Conservation (phyloP, 2,329 filamentous ascomycete species). For the Ophiostoma australiae region DNA sequence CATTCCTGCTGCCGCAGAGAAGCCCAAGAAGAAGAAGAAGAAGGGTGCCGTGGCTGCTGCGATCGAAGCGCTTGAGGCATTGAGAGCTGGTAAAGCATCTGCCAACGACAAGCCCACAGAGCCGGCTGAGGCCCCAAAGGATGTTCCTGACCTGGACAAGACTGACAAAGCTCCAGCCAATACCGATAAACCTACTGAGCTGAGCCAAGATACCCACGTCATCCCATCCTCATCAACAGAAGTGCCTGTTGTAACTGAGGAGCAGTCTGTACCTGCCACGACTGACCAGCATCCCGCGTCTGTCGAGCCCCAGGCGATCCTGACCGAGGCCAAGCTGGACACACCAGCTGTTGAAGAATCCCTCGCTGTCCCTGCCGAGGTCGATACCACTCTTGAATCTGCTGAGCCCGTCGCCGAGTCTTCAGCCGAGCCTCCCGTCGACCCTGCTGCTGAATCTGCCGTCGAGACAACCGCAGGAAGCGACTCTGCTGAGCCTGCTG, state of each 20-base stretch:
- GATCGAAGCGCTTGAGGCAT: not conserved
- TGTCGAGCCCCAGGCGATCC: not conserved
- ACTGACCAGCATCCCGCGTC: not conserved
- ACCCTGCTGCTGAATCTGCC: not conserved
- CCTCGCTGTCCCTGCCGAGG: not conserved
- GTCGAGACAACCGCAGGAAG: not conserved
- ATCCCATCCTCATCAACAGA: not conserved
- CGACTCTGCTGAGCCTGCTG: not conserved
- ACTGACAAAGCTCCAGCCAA: no score
- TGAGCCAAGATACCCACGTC: not conserved
- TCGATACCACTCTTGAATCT: not conserved
- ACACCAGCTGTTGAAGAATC: not conserved
- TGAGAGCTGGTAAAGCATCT: not conserved
- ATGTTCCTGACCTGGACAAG: not conserved
- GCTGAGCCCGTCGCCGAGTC: not conserved
- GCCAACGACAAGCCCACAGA: not conserved
- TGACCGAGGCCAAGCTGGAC: not conserved
- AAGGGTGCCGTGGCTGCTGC: not conserved
- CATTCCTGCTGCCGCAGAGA: not conserved
- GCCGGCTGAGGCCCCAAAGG: not conserved
- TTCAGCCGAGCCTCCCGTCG: not conserved
- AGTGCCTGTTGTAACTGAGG: not conserved
- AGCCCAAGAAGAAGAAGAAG: constrained; percentile 2
- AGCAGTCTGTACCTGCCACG: not conserved
- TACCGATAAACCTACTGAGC: not conserved